A percentile compares a stretch with the other conserved stretches of the same genome.
Conservation (phyloP, 331 rosid species). For the Dryas integrifolia region DNA sequence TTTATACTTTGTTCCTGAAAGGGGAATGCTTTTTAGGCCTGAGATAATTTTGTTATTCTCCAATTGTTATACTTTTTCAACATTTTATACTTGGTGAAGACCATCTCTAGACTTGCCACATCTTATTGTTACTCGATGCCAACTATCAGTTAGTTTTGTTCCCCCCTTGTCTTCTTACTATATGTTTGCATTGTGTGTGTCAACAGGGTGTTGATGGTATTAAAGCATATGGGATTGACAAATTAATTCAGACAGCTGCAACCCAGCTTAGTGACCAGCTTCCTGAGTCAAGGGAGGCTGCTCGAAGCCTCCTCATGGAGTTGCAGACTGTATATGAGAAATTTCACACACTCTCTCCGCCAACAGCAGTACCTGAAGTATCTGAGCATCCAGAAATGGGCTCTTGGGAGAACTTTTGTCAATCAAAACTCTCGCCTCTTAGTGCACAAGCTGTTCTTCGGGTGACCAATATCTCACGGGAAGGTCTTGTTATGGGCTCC, state of each 20-base stretch:
- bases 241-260: conserved; percentile 84
- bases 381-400: conserved; percentile 41
- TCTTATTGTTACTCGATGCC: conserved; percentile 10
- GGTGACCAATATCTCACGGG: conserved; percentile 67
- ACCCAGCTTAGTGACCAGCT: conserved; percentile 93
- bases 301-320: conserved; percentile 75
- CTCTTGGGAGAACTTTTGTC: conserved; percentile 92
- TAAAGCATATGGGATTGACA: conserved; percentile 78
- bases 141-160: conserved; percentile 8
- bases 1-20: background rate
- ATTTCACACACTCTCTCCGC: conserved; percentile 39
- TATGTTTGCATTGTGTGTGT: conserved; percentile 20
- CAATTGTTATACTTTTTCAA: background rate
- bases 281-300: conserved; percentile 97
- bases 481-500: conserved; percentile 68
- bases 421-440: conserved; percentile 76
- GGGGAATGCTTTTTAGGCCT: background rate
- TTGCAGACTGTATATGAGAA: conserved; percentile 75
- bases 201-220: conserved; percentile 87
- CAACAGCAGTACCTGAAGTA: conserved; percentile 32
- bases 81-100: background rate
- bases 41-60: background rate
- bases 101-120: background rate
- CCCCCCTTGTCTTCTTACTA: background rate
- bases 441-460: conserved; percentile 98